Evolutionary conservation across 1,139 yeast genomes (phyloP).

Genomic region (Pichia sp.): DNA sequence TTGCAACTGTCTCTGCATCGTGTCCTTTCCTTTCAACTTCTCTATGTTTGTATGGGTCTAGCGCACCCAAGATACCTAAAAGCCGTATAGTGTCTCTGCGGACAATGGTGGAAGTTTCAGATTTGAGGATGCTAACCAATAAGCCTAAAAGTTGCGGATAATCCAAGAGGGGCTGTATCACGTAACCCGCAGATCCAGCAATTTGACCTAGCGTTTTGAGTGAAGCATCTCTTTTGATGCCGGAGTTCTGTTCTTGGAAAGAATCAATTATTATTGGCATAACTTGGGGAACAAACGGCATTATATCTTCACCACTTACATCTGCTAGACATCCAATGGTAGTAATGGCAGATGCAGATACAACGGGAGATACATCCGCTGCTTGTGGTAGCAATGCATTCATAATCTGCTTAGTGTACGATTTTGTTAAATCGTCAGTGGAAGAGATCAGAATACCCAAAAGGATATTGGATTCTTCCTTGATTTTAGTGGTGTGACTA

Average conservation of each 20-base stretch:
- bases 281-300: conserved; percentile 63
- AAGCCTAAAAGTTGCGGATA: conserved; percentile 86
- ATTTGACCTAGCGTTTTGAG: conserved; percentile 82
- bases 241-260: conserved; percentile 86
- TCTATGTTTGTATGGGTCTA: conserved; percentile 93
- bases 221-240: conserved; percentile 85
- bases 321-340: conserved; percentile 90
- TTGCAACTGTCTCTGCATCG: conserved; percentile 54
- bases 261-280: conserved; percentile 89
- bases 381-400: conserved; percentile 79
- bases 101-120: conserved; percentile 69
- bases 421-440: conserved; percentile 76
- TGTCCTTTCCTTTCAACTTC: conserved; percentile 79
- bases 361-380: conserved; percentile 63
- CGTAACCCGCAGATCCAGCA: conserved; percentile 89
- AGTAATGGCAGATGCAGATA: conserved; percentile 77
- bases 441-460: conserved; percentile 71
- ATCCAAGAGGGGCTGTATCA: conserved; percentile 85
- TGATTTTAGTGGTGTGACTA: conserved; percentile 61
- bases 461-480: conserved; percentile 82
- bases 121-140: conserved; percentile 73
- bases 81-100: conserved; percentile 85
- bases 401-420: conserved; percentile 85
- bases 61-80: conserved; percentile 90
- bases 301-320: conserved; percentile 84